Conservation (phyloP, 805 yeast genomes). For the Kodamaea jinghongensis region DNA sequence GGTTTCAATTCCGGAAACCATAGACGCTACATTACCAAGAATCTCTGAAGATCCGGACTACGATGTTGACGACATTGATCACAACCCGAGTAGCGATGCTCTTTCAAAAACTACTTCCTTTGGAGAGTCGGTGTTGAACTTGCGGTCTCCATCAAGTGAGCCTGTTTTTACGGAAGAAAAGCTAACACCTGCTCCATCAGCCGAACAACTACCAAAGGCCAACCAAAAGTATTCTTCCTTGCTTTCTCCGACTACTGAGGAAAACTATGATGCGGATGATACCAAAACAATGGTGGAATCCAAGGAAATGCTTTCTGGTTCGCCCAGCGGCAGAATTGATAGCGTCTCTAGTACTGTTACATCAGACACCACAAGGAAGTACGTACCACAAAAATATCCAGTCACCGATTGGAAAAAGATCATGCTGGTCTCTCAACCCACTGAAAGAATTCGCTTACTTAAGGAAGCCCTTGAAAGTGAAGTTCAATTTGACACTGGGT, state of each 20-base stretch:
- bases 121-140: slow-evolving; percentile 23
- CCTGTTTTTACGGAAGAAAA: slow-evolving; percentile 27
- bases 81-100: neutral
- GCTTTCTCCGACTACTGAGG: neutral
- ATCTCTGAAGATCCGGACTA: slow-evolving; percentile 31
- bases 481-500: slow-evolving; percentile 50
- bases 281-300: slow-evolving; percentile 5
- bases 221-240: slow-evolving; percentile 17
- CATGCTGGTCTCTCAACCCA: slow-evolving; percentile 38
- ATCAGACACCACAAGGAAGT: slow-evolving; percentile 4
- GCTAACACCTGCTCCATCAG: slow-evolving; percentile 20
- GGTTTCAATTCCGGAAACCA: slow-evolving; percentile 40
- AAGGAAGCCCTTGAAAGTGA: slow-evolving; percentile 44
- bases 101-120: slow-evolving; percentile 7
- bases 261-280: neutral
- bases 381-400: slow-evolving; percentile 22
- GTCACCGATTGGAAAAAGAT: slow-evolving; percentile 42
- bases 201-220: slow-evolving; percentile 7
- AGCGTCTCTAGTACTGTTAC: slow-evolving; percentile 2
- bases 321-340: neutral
- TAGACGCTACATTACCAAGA: slow-evolving; percentile 38
- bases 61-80: slow-evolving; percentile 14
- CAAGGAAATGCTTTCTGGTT: neutral
- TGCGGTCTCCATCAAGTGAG: slow-evolving; percentile 18
- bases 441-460: slow-evolving; percentile 40